A percentile compares a stretch with the other conserved stretches of the same genome.
Evolutionary conservation across 1,284 basidiomycete genomes (phyloP).

Genomic region (Schizophyllum amplum): DNA sequence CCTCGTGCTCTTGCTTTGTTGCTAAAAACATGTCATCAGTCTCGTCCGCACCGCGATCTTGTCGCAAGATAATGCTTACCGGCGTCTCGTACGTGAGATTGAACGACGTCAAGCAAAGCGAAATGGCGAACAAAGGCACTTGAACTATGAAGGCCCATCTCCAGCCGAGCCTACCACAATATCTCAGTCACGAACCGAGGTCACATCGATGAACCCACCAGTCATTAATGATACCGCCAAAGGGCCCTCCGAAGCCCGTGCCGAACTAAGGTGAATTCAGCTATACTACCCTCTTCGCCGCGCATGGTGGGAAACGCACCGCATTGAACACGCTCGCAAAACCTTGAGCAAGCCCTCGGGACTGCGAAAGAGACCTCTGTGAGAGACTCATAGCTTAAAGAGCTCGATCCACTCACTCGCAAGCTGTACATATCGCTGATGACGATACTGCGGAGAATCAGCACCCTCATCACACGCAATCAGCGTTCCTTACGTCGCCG

Average conservation of each 20-base stretch:
- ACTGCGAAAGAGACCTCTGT: slow-evolving; percentile 31
- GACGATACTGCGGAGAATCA: slow-evolving; percentile 44
- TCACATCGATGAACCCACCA: slow-evolving; percentile 6
- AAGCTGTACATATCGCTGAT: slow-evolving; percentile 75
- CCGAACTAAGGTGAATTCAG: slow-evolving; percentile 10
- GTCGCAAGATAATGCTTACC: slow-evolving; percentile 3
- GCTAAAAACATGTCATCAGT: slow-evolving; percentile 1
- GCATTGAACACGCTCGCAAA: slow-evolving; percentile 64
- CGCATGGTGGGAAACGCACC: slow-evolving; percentile 41
- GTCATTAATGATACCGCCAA: slow-evolving; percentile 19
- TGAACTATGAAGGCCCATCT: slow-evolving; percentile 20
- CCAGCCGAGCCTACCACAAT: slow-evolving; percentile 17
- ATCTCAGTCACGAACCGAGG: neutral
- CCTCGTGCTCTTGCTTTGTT: slow-evolving; percentile 42
- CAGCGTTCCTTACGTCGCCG: slow-evolving; percentile 43
- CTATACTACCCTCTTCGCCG: no score
- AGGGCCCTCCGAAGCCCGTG: slow-evolving; percentile 19
- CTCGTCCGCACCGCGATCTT: no score
- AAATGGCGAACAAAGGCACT: slow-evolving; percentile 15
- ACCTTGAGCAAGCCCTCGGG: slow-evolving; percentile 68
- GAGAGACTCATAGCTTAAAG: slow-evolving; percentile 9
- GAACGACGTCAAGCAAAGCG: slow-evolving; percentile 14
- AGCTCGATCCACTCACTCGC: slow-evolving; percentile 35
- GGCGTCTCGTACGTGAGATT: slow-evolving; percentile 18
- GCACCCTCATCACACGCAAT: no score